Evolutionary conservation across 352 stramenopile genomes (phyloP).

Genomic region (Pythium volutum): DNA sequence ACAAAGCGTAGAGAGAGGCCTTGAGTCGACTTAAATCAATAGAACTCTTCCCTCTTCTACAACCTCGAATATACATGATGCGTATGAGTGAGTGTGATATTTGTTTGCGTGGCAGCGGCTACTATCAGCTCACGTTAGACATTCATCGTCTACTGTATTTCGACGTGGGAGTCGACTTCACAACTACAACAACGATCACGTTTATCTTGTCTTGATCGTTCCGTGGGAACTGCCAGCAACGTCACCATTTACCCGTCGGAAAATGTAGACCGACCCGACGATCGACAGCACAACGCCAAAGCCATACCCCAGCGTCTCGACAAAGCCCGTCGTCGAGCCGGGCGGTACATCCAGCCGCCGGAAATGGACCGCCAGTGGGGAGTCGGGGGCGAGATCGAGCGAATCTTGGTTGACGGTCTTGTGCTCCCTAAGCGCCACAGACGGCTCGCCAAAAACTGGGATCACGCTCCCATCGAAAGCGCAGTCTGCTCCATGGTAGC

Average conservation of each 20-base stretch:
- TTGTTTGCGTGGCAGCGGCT: too few species aligned
- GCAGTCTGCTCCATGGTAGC: slow-evolving; percentile 68
- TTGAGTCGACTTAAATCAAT: slow-evolving; percentile 6
- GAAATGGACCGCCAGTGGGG: slow-evolving; percentile 27
- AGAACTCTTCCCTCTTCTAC: background rate
- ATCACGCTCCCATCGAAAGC: slow-evolving; percentile 54
- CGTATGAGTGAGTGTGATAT: too few species aligned
- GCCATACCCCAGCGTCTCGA: slow-evolving; percentile 15
- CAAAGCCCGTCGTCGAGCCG: background rate
- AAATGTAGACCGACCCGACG: slow-evolving; percentile 55
- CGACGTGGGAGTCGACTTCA: background rate
- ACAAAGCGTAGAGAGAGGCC: slow-evolving; percentile 63
- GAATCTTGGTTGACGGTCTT: background rate
- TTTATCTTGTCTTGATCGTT: slow-evolving; percentile 26
- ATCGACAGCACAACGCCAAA: slow-evolving; percentile 45
- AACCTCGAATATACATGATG: too few species aligned
- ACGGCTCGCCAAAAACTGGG: slow-evolving; percentile 15
- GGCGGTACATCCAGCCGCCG: background rate
- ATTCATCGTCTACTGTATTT: background rate
- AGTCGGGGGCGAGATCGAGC: background rate
- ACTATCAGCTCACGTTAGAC: background rate
- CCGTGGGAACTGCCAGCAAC: background rate
- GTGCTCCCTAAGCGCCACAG: slow-evolving; percentile 28
- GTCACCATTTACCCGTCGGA: slow-evolving; percentile 49
- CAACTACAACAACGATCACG: background rate